These are phyloP conservation scores for Ulota crispa DNA, from an alignment of 225 moss, liverwort and hornwort species.

Conservation along the genomic window DNA sequence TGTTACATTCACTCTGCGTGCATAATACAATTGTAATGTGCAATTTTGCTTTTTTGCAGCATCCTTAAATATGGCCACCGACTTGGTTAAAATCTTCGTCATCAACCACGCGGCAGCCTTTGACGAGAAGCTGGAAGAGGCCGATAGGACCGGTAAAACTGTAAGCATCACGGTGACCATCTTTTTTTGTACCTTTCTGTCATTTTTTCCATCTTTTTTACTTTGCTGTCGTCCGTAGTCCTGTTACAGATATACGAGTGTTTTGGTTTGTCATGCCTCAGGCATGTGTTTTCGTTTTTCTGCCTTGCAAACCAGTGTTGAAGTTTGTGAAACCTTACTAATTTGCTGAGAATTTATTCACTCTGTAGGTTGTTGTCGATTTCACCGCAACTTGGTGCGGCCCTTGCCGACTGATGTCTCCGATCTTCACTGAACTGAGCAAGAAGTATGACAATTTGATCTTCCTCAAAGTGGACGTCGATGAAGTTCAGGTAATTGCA, in stretches of 20 bases:
- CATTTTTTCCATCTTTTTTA: not conserved
- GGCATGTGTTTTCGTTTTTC: not conserved
- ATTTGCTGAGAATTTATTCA: not conserved
- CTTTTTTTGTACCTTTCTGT: not conserved
- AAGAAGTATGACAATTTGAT: conserved; percentile 68
- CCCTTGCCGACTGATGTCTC: conserved; percentile 79
- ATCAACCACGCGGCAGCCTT: conserved; percentile 41
- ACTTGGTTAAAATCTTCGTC: conserved; percentile 47
- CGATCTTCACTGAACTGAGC: conserved; percentile 64
- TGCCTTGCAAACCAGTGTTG: not conserved
- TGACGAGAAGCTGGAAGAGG: conserved; percentile 64
- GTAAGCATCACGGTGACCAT: conserved; percentile 15
- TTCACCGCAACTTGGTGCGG: conserved; percentile 91
- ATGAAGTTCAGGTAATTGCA: conserved; percentile 61
- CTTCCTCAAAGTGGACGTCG: conserved; percentile 89
- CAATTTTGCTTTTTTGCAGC: conserved; percentile 18
- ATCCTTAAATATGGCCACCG: conserved; percentile 37
- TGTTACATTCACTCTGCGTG: not conserved
- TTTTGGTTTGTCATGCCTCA: not conserved
- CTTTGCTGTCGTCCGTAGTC: not conserved
- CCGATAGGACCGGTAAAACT: conserved; percentile 25
- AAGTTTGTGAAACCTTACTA: not conserved
- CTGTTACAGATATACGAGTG: not conserved
- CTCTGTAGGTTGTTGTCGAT: conserved; percentile 66
- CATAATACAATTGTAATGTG: not conserved